phyloP scores from a whole-genome alignment of 257 asterid genomes.

The Penstemon eatonii region DNA sequence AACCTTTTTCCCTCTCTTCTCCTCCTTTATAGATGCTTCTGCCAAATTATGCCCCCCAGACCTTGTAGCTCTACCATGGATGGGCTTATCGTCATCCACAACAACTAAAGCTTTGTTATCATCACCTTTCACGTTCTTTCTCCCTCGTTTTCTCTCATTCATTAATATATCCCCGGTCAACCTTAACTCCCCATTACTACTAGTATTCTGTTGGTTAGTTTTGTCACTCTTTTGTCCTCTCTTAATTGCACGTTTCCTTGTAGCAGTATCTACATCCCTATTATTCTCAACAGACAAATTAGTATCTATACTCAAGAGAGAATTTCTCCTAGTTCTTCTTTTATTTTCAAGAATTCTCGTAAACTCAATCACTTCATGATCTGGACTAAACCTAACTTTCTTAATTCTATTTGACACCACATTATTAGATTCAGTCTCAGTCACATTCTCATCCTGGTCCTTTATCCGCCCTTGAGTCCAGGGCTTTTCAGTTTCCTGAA shows the following conservation, averaged over 20 bases:
- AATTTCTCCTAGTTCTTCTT: conserved; percentile 36
- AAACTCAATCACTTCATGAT: conserved; percentile 52
- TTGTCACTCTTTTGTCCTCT: conserved; percentile 21
- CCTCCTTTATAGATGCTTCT: conserved; percentile 29
- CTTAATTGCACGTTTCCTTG: conserved; percentile 26
- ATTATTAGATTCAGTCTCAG: conserved; percentile 31
- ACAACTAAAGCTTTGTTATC: conserved; percentile 16
- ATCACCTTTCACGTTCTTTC: conserved; percentile 12
- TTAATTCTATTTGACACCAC: conserved; percentile 31
- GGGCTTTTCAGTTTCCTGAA: conserved; percentile 41
- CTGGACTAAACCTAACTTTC: conserved; percentile 66
- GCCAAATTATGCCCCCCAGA: conserved; percentile 31
- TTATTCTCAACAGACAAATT: conserved; percentile 27
- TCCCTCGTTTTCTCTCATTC: conserved; percentile 22
- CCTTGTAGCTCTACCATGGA: conserved; percentile 35
- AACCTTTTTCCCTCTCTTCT: conserved; percentile 32
- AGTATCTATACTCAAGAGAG: conserved; percentile 17
- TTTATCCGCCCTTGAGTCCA: conserved; percentile 32
- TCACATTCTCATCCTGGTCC: conserved; percentile 32
- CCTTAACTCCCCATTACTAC: conserved; percentile 11
- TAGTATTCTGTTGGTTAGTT: background rate
- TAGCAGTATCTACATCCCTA: conserved; percentile 18
- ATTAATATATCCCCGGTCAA: conserved; percentile 22
- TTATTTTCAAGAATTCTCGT: conserved; percentile 26
- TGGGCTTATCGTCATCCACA: conserved; percentile 12